phyloP scores from a whole-genome alignment of 306 rosid genomes.

The Phaseolus lunatus region DNA sequence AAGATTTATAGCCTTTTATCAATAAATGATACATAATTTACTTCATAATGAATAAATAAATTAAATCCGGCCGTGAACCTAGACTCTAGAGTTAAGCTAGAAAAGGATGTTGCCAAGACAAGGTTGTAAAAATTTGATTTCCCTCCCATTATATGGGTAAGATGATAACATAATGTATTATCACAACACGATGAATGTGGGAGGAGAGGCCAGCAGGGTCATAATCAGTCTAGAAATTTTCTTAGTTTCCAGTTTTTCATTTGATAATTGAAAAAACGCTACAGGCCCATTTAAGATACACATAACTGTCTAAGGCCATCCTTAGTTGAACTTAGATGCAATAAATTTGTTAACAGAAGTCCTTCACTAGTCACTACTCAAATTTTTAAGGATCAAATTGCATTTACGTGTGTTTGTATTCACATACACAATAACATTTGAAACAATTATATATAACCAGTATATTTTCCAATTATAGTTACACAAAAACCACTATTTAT shows the following conservation, averaged over 20 bases:
- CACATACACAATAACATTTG: background rate
- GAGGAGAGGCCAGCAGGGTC: background rate
- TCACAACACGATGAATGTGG: background rate
- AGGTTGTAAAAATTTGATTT: conserved; percentile 19
- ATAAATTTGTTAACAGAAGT: background rate
- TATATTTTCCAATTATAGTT: conserved; percentile 11
- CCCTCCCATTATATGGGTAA: background rate
- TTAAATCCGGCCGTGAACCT: conserved; percentile 1
- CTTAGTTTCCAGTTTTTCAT: background rate
- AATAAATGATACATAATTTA: background rate
- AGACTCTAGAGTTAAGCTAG: conserved; percentile 13
- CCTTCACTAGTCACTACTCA: background rate
- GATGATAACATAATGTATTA: background rate
- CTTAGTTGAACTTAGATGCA: background rate
- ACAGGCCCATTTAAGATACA: background rate
- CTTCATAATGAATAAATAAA: conserved; percentile 12
- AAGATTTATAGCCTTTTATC: conserved; percentile 13
- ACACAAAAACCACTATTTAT: background rate
- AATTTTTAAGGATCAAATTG: background rate
- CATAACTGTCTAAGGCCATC: background rate
- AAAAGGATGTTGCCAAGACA: conserved; percentile 14
- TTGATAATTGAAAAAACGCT: background rate
- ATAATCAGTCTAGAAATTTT: background rate
- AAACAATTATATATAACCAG: conserved; percentile 7
- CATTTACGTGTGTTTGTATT: background rate